Conservation (phyloP, 768 basidiomycete genomes). For the Hygrocybe punicea region DNA sequence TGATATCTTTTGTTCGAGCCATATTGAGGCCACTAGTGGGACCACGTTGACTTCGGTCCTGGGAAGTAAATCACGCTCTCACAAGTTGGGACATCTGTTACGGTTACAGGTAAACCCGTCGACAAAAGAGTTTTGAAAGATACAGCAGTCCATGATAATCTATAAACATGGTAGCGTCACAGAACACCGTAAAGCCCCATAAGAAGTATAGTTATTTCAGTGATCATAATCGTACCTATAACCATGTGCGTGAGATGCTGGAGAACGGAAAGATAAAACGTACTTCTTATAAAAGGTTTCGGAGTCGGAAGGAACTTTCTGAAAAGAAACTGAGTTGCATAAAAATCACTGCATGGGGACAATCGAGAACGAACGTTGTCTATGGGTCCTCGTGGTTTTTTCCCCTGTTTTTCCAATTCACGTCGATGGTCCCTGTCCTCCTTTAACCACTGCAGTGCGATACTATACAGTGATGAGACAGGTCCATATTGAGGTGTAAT, state of each 20-base stretch:
- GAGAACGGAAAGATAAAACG: not conserved
- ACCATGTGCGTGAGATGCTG: not conserved
- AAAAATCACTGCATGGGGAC: not conserved
- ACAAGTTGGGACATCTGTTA: no score
- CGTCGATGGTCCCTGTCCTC: conserved; percentile 72
- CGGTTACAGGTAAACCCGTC: no score
- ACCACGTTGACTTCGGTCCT: no score
- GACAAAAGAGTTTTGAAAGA: no score
- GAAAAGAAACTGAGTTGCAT: conserved; percentile 12
- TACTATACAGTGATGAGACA: conserved; percentile 51
- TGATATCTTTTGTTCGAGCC: conserved; percentile 1
- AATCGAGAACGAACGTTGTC: conserved; percentile 37
- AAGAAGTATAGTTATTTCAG: not conserved
- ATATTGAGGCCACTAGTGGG: not conserved
- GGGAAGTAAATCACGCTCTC: no score
- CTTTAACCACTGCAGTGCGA: conserved; percentile 84
- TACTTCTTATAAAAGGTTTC: conserved; percentile 86
- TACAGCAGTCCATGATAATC: no score
- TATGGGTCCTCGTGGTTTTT: conserved; percentile 61
- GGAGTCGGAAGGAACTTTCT: conserved; percentile 67
- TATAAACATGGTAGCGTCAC: no score
- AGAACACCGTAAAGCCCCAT: no score
- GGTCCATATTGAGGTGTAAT: conserved; percentile 17
- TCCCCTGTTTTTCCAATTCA: conserved; percentile 53
- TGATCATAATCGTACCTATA: not conserved